Conservation (phyloP, 768 basidiomycete genomes). For the Tricholomella constricta region DNA sequence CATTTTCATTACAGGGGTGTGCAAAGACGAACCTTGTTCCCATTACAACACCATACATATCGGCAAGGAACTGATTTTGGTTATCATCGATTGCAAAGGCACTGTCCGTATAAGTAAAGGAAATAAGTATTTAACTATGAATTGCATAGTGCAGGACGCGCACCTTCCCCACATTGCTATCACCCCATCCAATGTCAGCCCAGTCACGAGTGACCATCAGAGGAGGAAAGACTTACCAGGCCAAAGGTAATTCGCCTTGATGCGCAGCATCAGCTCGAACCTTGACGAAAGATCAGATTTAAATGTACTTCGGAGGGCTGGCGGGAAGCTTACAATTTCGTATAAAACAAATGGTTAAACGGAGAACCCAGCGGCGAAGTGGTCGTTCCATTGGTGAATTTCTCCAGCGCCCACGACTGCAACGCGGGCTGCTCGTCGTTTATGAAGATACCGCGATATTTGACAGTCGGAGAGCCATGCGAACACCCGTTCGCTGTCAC, state of each 20-base stretch:
- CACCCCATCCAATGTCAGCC: neutral
- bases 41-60: constrained; percentile 70
- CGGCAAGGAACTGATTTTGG: constrained; percentile 61
- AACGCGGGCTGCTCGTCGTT: constrained; percentile 78
- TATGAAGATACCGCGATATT: constrained; percentile 72
- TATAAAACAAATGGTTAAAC: constrained; percentile 64
- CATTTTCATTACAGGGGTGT: neutral
- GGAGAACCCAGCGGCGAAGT: constrained; percentile 49
- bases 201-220: neutral
- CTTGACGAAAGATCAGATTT: constrained; percentile 30
- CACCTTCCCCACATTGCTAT: constrained; percentile 47
- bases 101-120: constrained; percentile 26
- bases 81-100: constrained; percentile 63
- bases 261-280: constrained; percentile 64
- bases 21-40: constrained; percentile 52
- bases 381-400: constrained; percentile 67
- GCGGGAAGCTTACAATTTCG: constrained; percentile 44
- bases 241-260: constrained; percentile 75
- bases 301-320: neutral
- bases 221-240: constrained; percentile 43
- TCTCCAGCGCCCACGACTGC: constrained; percentile 70
- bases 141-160: too few relatives aligned
- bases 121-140: too few relatives aligned
- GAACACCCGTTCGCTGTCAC: constrained; percentile 46
- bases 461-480: constrained; percentile 66